Conservation (phyloP, 441 rosid genomes). For the Gossypium davidsonii region DNA sequence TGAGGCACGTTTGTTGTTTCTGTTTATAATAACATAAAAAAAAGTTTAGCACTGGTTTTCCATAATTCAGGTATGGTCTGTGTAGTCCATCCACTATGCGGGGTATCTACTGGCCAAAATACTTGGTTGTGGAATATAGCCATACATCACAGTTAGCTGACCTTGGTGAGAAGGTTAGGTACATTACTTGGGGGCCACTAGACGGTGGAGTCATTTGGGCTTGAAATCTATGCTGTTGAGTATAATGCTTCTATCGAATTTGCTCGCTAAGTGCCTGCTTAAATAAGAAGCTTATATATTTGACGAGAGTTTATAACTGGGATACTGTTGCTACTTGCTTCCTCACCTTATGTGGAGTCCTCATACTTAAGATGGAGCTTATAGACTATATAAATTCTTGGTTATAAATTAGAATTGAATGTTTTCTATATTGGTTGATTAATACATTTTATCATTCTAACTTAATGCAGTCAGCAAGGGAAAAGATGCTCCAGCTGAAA, state of each 20-base stretch:
- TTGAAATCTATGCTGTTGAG: not conserved
- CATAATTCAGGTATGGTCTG: not conserved
- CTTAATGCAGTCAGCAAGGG: slow-evolving; percentile 43
- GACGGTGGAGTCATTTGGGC: not conserved
- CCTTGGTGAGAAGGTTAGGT: not conserved
- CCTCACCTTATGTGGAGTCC: too few relatives aligned
- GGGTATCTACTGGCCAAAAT: not conserved
- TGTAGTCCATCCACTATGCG: not conserved
- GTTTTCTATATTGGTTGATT: not conserved
- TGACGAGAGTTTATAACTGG: not conserved
- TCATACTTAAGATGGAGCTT: not conserved
- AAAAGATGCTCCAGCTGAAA: slow-evolving; percentile 44
- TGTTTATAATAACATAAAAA: not conserved
- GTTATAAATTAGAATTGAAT: not conserved
- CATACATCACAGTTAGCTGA: not conserved
- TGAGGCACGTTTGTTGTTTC: slow-evolving; percentile 47
- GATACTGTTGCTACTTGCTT: not conserved
- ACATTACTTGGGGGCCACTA: not conserved
- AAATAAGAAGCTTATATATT: not conserved
- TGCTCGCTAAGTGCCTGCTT: not conserved
- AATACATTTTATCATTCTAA: slow-evolving; percentile 9
- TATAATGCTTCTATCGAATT: not conserved
- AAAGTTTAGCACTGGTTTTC: slow-evolving; percentile 7
- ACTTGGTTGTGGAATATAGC: slow-evolving; percentile 8
- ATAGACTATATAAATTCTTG: not conserved